phyloP scores from a whole-genome alignment of 768 basidiomycete species.

The Dacryopinax primogenitus region DNA sequence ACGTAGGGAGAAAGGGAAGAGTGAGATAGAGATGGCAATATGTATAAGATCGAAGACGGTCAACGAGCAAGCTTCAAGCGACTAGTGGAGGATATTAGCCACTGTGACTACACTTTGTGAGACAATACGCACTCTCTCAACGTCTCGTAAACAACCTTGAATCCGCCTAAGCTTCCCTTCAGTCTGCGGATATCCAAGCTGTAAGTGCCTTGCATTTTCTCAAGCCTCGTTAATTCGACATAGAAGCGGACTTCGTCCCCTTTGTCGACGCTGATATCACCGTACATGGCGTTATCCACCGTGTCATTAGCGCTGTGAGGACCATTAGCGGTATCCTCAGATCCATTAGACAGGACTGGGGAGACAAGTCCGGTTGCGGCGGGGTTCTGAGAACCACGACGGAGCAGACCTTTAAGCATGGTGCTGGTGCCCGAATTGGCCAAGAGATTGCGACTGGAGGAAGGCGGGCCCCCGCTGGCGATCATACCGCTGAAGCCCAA shows the following conservation, averaged over 20 bases:
- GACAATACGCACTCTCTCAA: slow-evolving; percentile 66
- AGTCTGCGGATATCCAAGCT: slow-evolving; percentile 83
- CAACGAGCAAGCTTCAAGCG: background rate
- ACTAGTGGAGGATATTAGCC: background rate
- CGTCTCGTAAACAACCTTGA: slow-evolving; percentile 82
- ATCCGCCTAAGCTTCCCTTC: slow-evolving; percentile 85
- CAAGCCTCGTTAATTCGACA: slow-evolving; percentile 82
- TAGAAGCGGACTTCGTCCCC: slow-evolving; percentile 96
- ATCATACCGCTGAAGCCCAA: slow-evolving; percentile 2
- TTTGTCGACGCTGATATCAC: slow-evolving; percentile 63
- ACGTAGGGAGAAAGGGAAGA: background rate
- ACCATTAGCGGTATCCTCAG: slow-evolving; percentile 9
- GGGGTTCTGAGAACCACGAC: slow-evolving; percentile 75
- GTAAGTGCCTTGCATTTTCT: slow-evolving; percentile 79
- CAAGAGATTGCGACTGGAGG: slow-evolving; percentile 14
- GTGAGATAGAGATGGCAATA: background rate
- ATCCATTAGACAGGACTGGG: background rate
- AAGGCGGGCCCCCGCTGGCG: slow-evolving; percentile 11
- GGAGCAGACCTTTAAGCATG: slow-evolving; percentile 74
- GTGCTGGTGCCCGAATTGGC: slow-evolving; percentile 8
- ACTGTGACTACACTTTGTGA: no score
- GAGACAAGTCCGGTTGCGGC: slow-evolving; percentile 8
- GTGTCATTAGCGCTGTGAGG: slow-evolving; percentile 16
- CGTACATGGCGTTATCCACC: slow-evolving; percentile 55
- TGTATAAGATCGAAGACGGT: background rate